Evolutionary conservation across 192 early-diverging fungal species (phyloP), one percentile per base, ranked within the genome.

Genomic region (Entomortierella lignicola): DNA sequence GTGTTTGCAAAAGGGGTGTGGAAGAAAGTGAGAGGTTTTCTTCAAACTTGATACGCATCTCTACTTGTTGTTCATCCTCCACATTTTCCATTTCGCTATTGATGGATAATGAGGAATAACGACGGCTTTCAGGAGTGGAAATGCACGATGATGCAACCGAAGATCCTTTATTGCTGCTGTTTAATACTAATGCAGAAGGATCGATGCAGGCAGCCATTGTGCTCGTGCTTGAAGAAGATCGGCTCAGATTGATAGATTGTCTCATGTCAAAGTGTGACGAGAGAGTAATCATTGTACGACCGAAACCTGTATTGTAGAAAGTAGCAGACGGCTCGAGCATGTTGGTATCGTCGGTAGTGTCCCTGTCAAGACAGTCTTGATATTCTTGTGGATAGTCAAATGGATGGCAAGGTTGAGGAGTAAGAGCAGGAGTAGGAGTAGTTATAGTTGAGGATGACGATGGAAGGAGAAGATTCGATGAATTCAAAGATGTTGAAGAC

Each of bases 121-220:
- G 37, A 26, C 60, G 60, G 8, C 39, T 44, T 10, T 26, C 21
- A 30, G 58, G 60, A 8, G 43, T 37, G 23, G 62, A 65, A 39
- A 53, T 1, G 25, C 56, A 54, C 21, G 55, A 48, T 11, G 56
- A 59, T 1, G 2, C 51, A 13, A 39, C 52, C 1, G 66, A 31
- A 23, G 55, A 30, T 18, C 11, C 48, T 23, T 18, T 15, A 20
- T 8, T 58, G 21, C 31, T 34, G 21, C 31, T 34, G 26, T 62
- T 61, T 21, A 58, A 18, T 0, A 53, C 53, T 34, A 72, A 39
- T 10, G 63, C 6, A 7, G 55, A 6, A 23, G 71, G 71, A 44
- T 72, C 71, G 13, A 72, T 56, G 37, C 56, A 72, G 8, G 42
- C n/a, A n/a, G n/a, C n/a, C 42, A 57, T 25, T 10, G 48, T 29